Base-by-base conservation (phyloP, 2,329 filamentous ascomycete genomes). In the Exophiala sp. region DNA sequence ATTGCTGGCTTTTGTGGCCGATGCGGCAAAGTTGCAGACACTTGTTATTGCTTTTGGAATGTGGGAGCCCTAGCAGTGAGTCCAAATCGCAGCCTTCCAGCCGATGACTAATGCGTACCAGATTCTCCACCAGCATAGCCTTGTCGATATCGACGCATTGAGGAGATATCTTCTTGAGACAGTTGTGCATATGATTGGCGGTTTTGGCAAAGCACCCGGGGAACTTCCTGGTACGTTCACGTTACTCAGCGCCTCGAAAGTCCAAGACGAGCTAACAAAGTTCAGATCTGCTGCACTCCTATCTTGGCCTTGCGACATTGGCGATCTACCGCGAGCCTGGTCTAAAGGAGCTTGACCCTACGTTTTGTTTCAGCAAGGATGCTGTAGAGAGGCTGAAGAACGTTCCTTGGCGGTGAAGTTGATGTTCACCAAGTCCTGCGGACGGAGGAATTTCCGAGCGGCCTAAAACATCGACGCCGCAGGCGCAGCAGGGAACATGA, bases 11-110 rank as follows among this genome's bases (percentile, higher is more conserved):
- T 95, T 72, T 96, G 95, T 65, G 94, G 94, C 21, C 84, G 94
- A 46, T 85, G 83, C 68, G 96, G 96, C 74, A 99, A 99, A 71
- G 80, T 86, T 44, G 88, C 89, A 8, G 94, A 99, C 71, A 97
- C 94, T 0, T 99, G 94, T 72, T 99, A 99, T 70, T 87, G 84
- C 18, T 99, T 92, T 78, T 99, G 94, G 94, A 89, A 89, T 0
- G 79, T 80, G 3, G 90, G 83, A 1, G 83, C 90, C 47, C 68
- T 81, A 47, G 68, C 70, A 54, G 76, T 78, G 70, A 64, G 68
- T 45, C 11, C 33, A 14, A 39, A 12, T 11, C 24, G 11, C 33
- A 10, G 34, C 12, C 24, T 18, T 18, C 11, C 35, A 20, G 42
- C 20, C 20, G 29, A 57, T 65, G 47, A 59, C 41, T 64, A 29